Evolutionary conservation across 495 filamentous ascomycete genomes (phyloP), one percentile per base, ranked within the genome.

Genomic region (Wilcoxina mikolae): DNA sequence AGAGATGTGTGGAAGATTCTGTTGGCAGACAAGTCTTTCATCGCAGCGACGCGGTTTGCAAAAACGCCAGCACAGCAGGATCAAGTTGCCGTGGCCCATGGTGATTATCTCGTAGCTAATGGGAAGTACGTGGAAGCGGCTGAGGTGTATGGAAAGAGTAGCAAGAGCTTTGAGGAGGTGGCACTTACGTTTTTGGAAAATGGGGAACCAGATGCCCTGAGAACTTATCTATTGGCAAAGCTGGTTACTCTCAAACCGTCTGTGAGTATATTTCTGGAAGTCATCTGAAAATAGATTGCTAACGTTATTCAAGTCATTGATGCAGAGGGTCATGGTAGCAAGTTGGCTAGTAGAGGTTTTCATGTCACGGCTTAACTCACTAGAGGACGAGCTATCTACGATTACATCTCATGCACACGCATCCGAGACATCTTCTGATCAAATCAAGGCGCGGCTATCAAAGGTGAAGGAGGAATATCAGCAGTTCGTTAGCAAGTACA

Each of bases 271-370:
- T 31, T 26, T 12, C 18, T 24, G n/a, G 24, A 7, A 10, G 5
- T 42, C 31, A n/a, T 24, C 39, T 49, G 4, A 28, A n/a, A 18
- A 38, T 20, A 17, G 26, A 11, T 53, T 43, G 24, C 56, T 65
- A 26, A 65, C 26, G 3, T 10, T 26, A 20, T 3, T 41, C n/a
- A 33, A 62, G 63, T 79, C 78, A 5, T 70, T 82, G 20, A 98
- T 95, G 93, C 91, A 98, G 69, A 71, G 91, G 50, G 80, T 83
- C 29, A 94, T 98, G 89, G 81, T 95, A 53, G 84, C 91, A 23
- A 87, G 82, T 61, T 98, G 91, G 91, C 78, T 98, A 48, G 74
- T 95, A 17, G 91, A 98, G 60, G 74, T 95, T 4, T 96, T 91
- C 68, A 98, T 98, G 91, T 84, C 87, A 2, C 95, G 95, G 69